Conservation (phyloP, 2,329 filamentous ascomycete genomes). For the Cladosporium halotolerans region DNA sequence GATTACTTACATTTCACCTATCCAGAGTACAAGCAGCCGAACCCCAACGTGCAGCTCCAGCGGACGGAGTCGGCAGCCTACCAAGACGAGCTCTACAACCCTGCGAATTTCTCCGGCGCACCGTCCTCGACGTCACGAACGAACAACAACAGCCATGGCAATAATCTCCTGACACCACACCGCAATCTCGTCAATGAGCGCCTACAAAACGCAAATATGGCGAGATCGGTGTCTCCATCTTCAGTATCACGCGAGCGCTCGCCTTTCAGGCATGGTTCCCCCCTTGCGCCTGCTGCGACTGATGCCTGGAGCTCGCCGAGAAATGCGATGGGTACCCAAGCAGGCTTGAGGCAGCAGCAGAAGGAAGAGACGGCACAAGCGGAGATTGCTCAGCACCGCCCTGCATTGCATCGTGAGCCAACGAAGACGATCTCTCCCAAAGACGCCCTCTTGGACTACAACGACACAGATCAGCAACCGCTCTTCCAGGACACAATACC, state of each 20-base stretch:
- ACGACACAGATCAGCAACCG: conserved; percentile 66
- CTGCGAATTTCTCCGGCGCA: conserved; percentile 56
- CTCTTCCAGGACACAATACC: conserved; percentile 58
- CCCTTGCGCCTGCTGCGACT: conserved; percentile 37
- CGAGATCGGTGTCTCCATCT: conserved; percentile 52
- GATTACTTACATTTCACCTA: conserved; percentile 61
- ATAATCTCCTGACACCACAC: conserved; percentile 45
- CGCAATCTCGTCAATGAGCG: conserved; percentile 65
- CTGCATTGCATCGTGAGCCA: conserved; percentile 31
- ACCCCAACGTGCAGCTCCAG: conserved; percentile 64
- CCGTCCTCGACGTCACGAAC: conserved; percentile 51
- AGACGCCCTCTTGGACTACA: conserved; percentile 81
- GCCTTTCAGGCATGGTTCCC: conserved; percentile 67
- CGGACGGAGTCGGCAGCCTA: conserved; percentile 82
- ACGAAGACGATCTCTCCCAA: conserved; percentile 89
- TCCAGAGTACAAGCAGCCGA: conserved; percentile 44
- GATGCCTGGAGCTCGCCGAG: conserved; percentile 35
- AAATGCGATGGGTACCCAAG: conserved; percentile 48
- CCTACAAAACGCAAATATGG: conserved; percentile 71
- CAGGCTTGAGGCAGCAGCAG: conserved; percentile 55
- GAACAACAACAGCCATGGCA: conserved; percentile 52
- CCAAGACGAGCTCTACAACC: conserved; percentile 77
- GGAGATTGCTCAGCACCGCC: conserved; percentile 28
- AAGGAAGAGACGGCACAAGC: conserved; percentile 55
- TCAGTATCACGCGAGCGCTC: conserved; percentile 61